Conservation (phyloP, 768 basidiomycete species). For the Auriscalpium vulgare region DNA sequence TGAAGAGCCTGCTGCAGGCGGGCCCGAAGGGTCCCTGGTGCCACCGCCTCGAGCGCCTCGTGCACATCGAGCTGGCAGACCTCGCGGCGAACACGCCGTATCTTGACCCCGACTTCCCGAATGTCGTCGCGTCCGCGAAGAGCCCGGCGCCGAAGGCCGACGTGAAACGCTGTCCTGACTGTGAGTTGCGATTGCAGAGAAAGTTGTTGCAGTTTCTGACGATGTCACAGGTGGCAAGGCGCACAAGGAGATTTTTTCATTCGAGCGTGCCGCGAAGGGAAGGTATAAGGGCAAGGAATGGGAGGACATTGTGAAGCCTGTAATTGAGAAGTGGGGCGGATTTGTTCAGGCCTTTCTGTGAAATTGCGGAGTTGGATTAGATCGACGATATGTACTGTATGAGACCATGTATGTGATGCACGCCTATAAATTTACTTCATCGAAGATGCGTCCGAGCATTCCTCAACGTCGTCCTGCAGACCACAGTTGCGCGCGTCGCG, state of each 20-base stretch:
- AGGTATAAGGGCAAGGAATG: conserved; percentile 59
- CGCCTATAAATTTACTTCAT: no score
- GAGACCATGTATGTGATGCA: no score
- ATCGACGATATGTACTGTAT: no score
- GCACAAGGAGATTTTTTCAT: conserved; percentile 79
- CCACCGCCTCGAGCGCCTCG: conserved; percentile 69
- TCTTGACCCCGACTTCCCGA: conserved; percentile 42
- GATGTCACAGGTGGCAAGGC: conserved; percentile 38
- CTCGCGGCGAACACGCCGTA: conserved; percentile 51
- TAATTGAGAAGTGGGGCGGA: conserved; percentile 70
- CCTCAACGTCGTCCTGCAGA: no score
- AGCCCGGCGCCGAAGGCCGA: conserved; percentile 5
- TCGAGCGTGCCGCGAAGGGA: conserved; percentile 46
- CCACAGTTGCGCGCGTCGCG: conserved; percentile 3
- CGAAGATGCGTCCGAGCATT: no score
- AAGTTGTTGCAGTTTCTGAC: no score
- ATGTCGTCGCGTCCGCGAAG: conserved; percentile 23
- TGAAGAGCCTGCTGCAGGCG: conserved; percentile 55
- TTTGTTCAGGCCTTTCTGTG: conserved; percentile 38
- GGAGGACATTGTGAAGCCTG: conserved; percentile 65
- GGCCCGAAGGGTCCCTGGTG: conserved; percentile 59
- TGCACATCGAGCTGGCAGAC: conserved; percentile 77
- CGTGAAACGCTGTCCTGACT: conserved; percentile 33
- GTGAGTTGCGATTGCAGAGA: conserved; percentile 25
- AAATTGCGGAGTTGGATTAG: neutral